Base-by-base conservation (phyloP, 768 basidiomycete genomes). In the Mycena epipterygia region DNA sequence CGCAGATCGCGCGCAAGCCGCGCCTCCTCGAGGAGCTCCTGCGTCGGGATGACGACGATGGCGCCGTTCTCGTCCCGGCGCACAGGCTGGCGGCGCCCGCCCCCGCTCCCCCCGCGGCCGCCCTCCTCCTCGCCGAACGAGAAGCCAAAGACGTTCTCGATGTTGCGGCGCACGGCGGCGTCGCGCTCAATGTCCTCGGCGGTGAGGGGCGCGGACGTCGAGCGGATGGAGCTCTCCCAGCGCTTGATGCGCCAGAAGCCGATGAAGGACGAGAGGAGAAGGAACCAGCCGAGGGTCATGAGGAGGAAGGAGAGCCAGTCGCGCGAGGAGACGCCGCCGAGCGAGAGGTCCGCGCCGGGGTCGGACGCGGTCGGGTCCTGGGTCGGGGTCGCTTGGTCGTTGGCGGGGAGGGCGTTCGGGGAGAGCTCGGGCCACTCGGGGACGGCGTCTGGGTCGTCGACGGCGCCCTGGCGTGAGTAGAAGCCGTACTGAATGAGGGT, bases 231-330 rank as follows among this genome's bases (percentile, higher is more conserved):
- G 52, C 84, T 79, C 77, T 95, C 94, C 93, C 94, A 96, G 60
- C 91, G 91, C 77, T 95, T 95, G 55, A 95, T 86, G 70, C 94
- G 91, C 89, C 91, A 92, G 81, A 88, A 98, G 13, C 93, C 91
- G 33, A 96, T 89, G 63, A 93, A 65, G 39, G 94, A 95, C 1
- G 95, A 93, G 37, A 98, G 85, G 35, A 98, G 85, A 27, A 98
- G 84, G 86, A 97, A 96, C 96, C 96, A 98, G 16, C 95, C 97
- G 51, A 96, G 75, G 1, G 93, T 94, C 93, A 99, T 97, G 77
- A 98, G 87, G 63, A 97, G 80, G 83, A 98, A 96, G 2, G 95
- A 91, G 49, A 98, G 80, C 95, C 95, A 98, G 70, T 97, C 96
- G 71, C 88, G 90, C 9, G 95, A 90, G 1, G 88, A 79, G 3